Base-by-base conservation (phyloP, 192 early-diverging fungal genomes). In the Umbelopsis sp. region DNA sequence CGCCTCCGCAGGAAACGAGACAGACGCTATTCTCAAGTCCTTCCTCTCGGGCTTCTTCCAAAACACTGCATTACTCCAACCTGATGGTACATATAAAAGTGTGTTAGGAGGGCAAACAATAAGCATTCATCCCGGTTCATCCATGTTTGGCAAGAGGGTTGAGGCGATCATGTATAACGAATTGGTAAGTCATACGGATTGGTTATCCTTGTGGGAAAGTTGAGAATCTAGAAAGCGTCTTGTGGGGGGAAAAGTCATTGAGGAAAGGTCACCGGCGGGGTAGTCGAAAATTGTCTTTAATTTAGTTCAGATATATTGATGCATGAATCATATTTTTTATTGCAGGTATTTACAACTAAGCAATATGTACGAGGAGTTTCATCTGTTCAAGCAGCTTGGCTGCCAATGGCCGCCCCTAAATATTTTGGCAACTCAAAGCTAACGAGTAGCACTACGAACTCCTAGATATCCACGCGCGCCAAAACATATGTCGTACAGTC, bases 101-200 rank as follows among this genome's bases (percentile, higher is more conserved):
- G 75, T 95, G 54, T 73, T 87, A 7, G 85, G 85, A 65, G 86
- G 74, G 79, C 86, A 95, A 80, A 83, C 74, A 10, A 94, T 96
- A 2, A 86, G 90, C 74, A 86, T 99, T 7, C 97, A 99, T 77
- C 97, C 97, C 20, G 89, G 90, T 0, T 94, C 91, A 41, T 86
- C 92, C 25, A 80, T 98, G 75, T 97, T 96, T 84, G 85, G 85
- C 25, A 92, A 89, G 76, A 92, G 91, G 45, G 77, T 83, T 0
- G 88, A 91, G 44, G 89, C 91, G 4, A 88, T 98, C 44, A 89
- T 97, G 80, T 98, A 93, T 77, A 92, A 92, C 75, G 95, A 98
- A 77, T 79, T 97, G 54, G 96, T 91, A 66, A 74, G 74, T 72
- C 56, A 62, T 31, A 62, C 31, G 47, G 41, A 16, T 9, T 21